Conservation (phyloP, 257 asterid genomes). For the Perilla frutescens region DNA sequence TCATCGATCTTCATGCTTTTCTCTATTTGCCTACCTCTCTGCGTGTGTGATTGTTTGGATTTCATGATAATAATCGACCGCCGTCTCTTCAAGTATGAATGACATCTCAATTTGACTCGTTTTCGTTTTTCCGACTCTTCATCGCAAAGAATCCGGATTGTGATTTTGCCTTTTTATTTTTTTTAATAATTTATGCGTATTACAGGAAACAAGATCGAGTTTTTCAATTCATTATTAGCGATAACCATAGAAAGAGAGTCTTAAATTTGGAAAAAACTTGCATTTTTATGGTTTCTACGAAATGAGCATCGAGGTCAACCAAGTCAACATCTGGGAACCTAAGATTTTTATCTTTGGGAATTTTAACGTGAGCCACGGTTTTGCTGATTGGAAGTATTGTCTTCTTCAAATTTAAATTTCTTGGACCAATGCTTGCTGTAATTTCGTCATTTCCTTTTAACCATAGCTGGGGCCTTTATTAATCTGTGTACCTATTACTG, state of each 20-base stretch:
- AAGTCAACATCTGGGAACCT: slow-evolving; percentile 32
- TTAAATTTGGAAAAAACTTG: slow-evolving; percentile 3
- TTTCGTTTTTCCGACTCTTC: background rate
- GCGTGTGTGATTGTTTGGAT: slow-evolving; percentile 9
- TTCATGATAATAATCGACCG: background rate
- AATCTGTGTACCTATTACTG: background rate
- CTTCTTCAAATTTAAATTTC: background rate
- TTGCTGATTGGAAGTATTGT: background rate
- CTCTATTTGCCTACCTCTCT: background rate
- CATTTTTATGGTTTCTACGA: slow-evolving; percentile 9
- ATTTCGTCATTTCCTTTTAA: background rate
- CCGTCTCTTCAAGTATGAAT: slow-evolving; percentile 13
- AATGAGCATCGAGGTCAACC: slow-evolving; percentile 33
- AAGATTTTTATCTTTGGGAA: background rate
- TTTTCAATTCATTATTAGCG: slow-evolving; percentile 4
- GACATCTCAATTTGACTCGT: background rate
- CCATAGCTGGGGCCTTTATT: background rate
- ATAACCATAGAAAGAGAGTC: background rate
- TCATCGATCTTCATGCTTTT: slow-evolving; percentile 13
- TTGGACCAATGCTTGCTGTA: background rate
- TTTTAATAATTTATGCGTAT: background rate
- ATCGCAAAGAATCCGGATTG: background rate
- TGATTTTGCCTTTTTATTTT: background rate
- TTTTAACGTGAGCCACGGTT: background rate
- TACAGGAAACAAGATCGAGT: slow-evolving; percentile 14